These are phyloP conservation scores for Pinus tabuliformis DNA, from an alignment of 75 land plant species.

Conservation along the genomic window DNA sequence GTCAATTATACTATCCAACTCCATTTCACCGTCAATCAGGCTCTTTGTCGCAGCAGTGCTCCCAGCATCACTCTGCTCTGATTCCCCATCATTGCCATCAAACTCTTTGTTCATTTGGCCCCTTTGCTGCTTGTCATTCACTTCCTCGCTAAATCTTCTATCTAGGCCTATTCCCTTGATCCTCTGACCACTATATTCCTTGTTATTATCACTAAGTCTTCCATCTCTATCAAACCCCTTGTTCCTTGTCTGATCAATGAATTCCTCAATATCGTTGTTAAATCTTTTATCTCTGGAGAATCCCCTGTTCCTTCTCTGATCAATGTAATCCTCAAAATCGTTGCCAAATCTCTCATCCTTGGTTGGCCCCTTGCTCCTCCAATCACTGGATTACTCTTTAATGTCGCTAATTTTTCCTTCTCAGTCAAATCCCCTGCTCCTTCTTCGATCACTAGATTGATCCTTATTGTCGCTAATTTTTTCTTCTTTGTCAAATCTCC, in stretches of 20 bases:
- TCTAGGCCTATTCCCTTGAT: no score
- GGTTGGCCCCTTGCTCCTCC: no score
- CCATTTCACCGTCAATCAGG: slow-evolving; percentile 8
- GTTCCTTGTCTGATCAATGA: no score
- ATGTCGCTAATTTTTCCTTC: not conserved
- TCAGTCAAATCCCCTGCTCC: not conserved
- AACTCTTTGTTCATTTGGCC: slow-evolving; percentile 1
- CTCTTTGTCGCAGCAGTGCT: not conserved
- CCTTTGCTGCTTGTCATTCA: not conserved
- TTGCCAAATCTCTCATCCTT: no score
- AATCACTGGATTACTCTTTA: no score
- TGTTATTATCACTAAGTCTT: not conserved
- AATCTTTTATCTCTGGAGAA: no score
- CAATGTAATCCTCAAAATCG: no score
- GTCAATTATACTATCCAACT: not conserved
- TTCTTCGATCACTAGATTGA: not conserved
- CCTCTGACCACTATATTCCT: no score
- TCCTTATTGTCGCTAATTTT: not conserved
- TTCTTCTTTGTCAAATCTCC: not conserved
- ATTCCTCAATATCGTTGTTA: no score
- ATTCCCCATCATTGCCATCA: slow-evolving; percentile 1
- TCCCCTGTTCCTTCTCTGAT: no score
- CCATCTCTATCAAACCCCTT: no score
- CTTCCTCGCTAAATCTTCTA: not conserved
- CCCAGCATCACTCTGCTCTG: not conserved